phyloP scores from a whole-genome alignment of 1,284 basidiomycete genomes.

The Melampsora larici-populina region DNA sequence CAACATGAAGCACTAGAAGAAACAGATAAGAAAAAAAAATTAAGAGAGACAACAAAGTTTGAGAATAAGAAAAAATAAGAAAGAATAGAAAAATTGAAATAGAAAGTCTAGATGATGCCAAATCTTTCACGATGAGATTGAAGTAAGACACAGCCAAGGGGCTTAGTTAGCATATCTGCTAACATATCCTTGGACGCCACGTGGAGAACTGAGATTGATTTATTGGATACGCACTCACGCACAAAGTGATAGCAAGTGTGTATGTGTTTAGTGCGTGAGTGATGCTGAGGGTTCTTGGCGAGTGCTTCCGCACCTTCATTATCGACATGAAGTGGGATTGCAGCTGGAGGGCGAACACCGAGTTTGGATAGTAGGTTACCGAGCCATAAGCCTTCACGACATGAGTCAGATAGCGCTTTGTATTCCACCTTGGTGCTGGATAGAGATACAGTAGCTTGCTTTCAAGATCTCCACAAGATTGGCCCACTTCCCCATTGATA shows the following conservation, averaged over 20 bases:
- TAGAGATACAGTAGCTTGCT: neutral
- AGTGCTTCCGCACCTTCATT: neutral
- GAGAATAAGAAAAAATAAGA: too few species aligned
- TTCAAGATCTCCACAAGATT: neutral
- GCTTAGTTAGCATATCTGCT: neutral
- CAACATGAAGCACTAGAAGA: too few species aligned
- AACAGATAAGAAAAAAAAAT: too few species aligned
- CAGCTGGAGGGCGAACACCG: neutral
- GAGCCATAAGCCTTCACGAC: neutral
- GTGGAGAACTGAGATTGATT: neutral
- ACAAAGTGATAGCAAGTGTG: neutral
- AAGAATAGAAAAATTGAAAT: too few species aligned
- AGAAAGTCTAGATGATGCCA: too few species aligned
- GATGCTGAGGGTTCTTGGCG: neutral
- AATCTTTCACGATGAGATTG: too few species aligned
- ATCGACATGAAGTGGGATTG: too few species aligned
- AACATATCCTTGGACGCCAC: neutral
- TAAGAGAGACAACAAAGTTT: too few species aligned
- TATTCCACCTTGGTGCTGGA: constrained; percentile 8
- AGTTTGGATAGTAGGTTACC: neutral
- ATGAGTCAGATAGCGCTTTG: neutral
- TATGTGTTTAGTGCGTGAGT: neutral
- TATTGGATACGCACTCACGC: neutral
- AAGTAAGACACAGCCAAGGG: too few species aligned
- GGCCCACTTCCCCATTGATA: neutral